phyloP scores from a whole-genome alignment of 352 stramenopile genomes.

The Blastocystis sp. region DNA sequence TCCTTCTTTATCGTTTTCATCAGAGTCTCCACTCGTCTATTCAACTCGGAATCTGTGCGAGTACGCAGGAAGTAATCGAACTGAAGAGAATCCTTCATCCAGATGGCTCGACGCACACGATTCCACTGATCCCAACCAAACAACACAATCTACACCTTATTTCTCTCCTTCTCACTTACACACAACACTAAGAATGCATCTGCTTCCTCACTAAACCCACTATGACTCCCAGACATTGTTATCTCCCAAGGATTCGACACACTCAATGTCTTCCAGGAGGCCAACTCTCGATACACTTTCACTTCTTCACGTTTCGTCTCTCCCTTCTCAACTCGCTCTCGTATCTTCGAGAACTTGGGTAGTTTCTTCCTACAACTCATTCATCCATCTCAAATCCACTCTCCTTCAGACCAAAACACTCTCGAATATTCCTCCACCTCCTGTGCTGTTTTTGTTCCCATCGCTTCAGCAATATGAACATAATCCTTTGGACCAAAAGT shows the following conservation, averaged over 20 bases:
- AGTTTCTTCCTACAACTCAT: constrained; percentile 69
- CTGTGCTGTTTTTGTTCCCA: constrained; percentile 74
- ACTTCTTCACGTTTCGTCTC: constrained; percentile 80
- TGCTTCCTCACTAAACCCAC: background rate
- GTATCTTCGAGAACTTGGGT: constrained; percentile 74
- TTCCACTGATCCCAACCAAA: constrained; percentile 34
- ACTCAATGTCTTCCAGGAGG: background rate
- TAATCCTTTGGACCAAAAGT: constrained; percentile 86
- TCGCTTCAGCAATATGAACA: constrained; percentile 81
- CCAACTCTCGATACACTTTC: background rate
- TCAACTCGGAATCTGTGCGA: constrained; percentile 39
- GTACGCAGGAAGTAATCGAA: constrained; percentile 12
- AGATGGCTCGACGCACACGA: background rate
- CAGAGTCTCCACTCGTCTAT: background rate
- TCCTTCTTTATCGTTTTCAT: constrained; percentile 27
- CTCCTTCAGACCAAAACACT: constrained; percentile 76
- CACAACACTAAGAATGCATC: constrained; percentile 25
- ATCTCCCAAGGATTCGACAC: background rate
- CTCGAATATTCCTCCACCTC: constrained; percentile 75
- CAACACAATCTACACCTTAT: constrained; percentile 1
- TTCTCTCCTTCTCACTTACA: background rate
- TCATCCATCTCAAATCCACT: constrained; percentile 68
- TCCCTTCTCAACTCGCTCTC: constrained; percentile 73
- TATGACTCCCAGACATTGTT: background rate
- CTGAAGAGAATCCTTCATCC: background rate